These are phyloP conservation scores for Pisolithus microcarpus DNA, from an alignment of 768 basidiomycete genomes.

Conservation along the genomic window DNA sequence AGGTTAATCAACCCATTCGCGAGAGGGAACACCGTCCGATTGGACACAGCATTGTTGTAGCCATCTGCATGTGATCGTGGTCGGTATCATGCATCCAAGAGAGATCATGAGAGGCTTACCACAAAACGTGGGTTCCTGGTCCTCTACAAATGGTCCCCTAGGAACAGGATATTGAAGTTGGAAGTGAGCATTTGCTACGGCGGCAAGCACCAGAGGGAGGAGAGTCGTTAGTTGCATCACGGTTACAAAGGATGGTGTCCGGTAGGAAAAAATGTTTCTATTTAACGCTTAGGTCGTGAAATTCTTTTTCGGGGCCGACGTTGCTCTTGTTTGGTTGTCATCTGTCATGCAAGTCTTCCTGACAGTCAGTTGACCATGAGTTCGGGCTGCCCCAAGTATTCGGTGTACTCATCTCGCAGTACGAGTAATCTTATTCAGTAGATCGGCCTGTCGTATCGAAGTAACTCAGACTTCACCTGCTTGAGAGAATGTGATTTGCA, in stretches of 20 bases:
- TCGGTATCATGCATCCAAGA: neutral
- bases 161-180: slow-evolving; percentile 70
- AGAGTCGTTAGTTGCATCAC: slow-evolving; percentile 31
- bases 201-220: slow-evolving; percentile 32
- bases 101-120: slow-evolving; percentile 35
- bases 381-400: too few relatives aligned
- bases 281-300: neutral
- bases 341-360: neutral
- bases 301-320: neutral
- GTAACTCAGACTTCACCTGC: too few relatives aligned
- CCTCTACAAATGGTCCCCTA: slow-evolving; percentile 60
- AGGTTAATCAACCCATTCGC: slow-evolving; percentile 52
- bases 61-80: slow-evolving; percentile 43
- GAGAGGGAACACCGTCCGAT: slow-evolving; percentile 66
- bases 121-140: slow-evolving; percentile 56
- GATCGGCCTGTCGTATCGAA: too few relatives aligned
- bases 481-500: too few relatives aligned
- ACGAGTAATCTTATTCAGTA: too few relatives aligned
- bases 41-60: slow-evolving; percentile 42
- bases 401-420: too few relatives aligned
- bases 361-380: neutral
- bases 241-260: neutral
- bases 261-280: neutral
- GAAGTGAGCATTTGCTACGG: slow-evolving; percentile 64
- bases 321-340: neutral